These are phyloP conservation scores for Kazachstania psychrophila DNA, from an alignment of 805 yeast species.

Conservation along the genomic window DNA sequence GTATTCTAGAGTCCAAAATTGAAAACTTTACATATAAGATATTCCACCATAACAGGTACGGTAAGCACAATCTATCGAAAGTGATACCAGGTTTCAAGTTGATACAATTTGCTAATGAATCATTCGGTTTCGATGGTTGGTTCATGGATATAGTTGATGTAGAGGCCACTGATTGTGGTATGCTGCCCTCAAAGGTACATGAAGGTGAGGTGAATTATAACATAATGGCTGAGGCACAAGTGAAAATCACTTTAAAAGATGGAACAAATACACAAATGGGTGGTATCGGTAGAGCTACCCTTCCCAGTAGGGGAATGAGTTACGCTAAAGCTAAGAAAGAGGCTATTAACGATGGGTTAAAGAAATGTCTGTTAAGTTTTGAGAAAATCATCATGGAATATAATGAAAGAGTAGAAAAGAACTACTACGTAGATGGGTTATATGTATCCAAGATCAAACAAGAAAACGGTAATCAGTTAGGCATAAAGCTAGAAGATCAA, in stretches of 20 bases:
- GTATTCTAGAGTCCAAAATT: slow-evolving; percentile 39
- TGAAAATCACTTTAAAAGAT: slow-evolving; percentile 64
- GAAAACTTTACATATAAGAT: slow-evolving; percentile 30
- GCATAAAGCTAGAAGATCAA: not conserved
- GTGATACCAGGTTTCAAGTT: slow-evolving; percentile 31
- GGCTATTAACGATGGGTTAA: slow-evolving; percentile 77
- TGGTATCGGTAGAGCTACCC: slow-evolving; percentile 64
- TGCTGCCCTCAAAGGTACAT: slow-evolving; percentile 4
- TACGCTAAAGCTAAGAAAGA: slow-evolving; percentile 75
- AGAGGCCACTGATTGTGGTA: slow-evolving; percentile 14
- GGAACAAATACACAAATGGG: slow-evolving; percentile 75
- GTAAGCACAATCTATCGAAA: slow-evolving; percentile 20
- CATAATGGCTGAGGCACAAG: slow-evolving; percentile 33
- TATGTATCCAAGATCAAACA: slow-evolving; percentile 14
- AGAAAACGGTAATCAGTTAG: not conserved
- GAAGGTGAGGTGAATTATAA: slow-evolving; percentile 14
- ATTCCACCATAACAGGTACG: slow-evolving; percentile 21
- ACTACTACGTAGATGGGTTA: slow-evolving; percentile 30
- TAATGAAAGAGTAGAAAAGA: slow-evolving; percentile 27
- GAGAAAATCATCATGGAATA: slow-evolving; percentile 48
- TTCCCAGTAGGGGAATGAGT: slow-evolving; percentile 57
- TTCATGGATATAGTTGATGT: slow-evolving; percentile 33
- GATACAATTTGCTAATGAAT: slow-evolving; percentile 38
- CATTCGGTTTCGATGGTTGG: slow-evolving; percentile 55
- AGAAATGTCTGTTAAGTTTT: slow-evolving; percentile 68